Evolutionary conservation across 23 red algal species (phyloP).

Genomic region (Gracilaria caudata): DNA sequence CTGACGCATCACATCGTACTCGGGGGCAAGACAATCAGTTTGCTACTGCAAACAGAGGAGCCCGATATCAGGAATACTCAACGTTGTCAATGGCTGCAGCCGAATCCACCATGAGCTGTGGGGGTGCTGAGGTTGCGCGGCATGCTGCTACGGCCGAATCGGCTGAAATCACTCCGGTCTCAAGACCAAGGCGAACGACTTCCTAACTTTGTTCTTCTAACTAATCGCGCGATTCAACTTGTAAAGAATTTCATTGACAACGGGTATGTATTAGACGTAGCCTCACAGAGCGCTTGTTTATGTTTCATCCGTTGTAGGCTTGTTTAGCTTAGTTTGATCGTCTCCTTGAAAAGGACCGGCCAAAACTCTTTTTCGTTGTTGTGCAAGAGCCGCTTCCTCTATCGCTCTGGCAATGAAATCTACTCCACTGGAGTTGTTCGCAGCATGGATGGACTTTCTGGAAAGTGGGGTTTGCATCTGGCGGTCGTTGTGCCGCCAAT

Average conservation of each 20-base stretch:
- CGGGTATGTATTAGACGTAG: no score
- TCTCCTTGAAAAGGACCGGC: neutral
- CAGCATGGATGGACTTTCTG: neutral
- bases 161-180: slow-evolving; percentile 10
- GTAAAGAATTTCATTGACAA: slow-evolving; percentile 19
- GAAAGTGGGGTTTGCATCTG: neutral
- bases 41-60: slow-evolving; percentile 6
- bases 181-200: neutral
- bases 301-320: neutral
- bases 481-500: neutral
- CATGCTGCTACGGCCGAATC: slow-evolving; percentile 68
- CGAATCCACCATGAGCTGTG: slow-evolving; percentile 70
- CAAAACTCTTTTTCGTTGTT: slow-evolving; percentile 37
- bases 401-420: slow-evolving; percentile 64
- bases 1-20: slow-evolving; percentile 19
- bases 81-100: slow-evolving; percentile 61
- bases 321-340: neutral
- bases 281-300: neutral
- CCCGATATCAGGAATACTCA: slow-evolving; percentile 59
- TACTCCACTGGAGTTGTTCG: slow-evolving; percentile 15
- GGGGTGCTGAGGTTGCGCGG: slow-evolving; percentile 53
- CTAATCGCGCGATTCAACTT: slow-evolving; percentile 21
- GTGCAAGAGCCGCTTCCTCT: slow-evolving; percentile 53
- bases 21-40: neutral
- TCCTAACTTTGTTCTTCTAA: slow-evolving; percentile 24